Percentiles rank a stretch among this genome's conserved stretches.
Conservation (phyloP, 352 stramenopile species). For the Globisporangium acanthophoron region DNA sequence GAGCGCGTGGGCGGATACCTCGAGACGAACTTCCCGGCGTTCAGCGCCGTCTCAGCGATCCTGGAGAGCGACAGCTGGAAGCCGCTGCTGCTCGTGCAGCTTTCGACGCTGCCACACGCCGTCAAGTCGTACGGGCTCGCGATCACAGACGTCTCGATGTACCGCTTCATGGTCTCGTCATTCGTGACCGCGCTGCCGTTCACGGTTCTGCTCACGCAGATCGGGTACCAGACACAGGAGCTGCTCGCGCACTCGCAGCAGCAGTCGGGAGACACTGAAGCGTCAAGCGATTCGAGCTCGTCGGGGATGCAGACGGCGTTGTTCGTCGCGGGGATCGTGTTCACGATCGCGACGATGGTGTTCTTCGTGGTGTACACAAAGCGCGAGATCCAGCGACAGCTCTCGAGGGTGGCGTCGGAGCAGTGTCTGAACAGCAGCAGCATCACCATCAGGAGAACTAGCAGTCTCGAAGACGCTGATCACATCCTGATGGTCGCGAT, state of each 20-base stretch:
- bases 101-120: constrained; percentile 63
- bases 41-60: constrained; percentile 39
- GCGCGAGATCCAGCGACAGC: constrained; percentile 31
- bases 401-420: constrained; percentile 29
- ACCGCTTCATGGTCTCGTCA: constrained; percentile 52
- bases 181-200: constrained; percentile 47
- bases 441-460: not conserved
- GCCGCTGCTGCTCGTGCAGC: constrained; percentile 59
- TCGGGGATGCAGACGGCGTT: constrained; percentile 18
- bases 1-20: constrained; percentile 45
- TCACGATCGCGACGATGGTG: constrained; percentile 37
- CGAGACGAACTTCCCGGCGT: constrained; percentile 48
- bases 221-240: constrained; percentile 51
- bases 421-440: constrained; percentile 45
- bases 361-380: constrained; percentile 50
- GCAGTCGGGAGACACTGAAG: constrained; percentile 16
- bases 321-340: constrained; percentile 22
- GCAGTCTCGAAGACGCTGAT: not conserved
- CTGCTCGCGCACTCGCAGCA: constrained; percentile 19
- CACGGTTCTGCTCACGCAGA: constrained; percentile 58
- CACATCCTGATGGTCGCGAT: not conserved
- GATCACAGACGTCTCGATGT: constrained; percentile 50
- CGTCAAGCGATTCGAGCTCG: constrained; percentile 4
- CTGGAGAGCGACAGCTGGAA: constrained; percentile 67
- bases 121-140: constrained; percentile 75